A percentile compares a stretch with the other conserved stretches of the same genome.
Evolutionary conservation across 306 rosid genomes (phyloP).

Genomic region (Begonia masoniana): DNA sequence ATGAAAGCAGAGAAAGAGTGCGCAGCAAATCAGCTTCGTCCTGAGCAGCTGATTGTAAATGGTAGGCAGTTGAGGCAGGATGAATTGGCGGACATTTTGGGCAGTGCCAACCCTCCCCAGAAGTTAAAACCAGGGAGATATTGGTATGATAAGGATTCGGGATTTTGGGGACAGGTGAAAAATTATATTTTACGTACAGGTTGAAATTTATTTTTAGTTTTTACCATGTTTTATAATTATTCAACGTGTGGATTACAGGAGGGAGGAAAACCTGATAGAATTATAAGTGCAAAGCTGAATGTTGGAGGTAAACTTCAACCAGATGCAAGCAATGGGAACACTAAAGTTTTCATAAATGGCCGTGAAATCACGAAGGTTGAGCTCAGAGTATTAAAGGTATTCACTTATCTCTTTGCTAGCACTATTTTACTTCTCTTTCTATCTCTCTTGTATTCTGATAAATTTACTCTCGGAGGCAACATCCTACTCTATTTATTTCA

Average conservation of each 20-base stretch:
- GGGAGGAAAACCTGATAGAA: constrained; percentile 77
- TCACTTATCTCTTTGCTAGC: neutral
- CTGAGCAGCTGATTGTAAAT: constrained; percentile 74
- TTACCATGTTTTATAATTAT: neutral
- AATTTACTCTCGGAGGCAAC: too few species aligned
- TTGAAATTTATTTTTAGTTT: constrained; percentile 1
- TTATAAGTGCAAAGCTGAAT: constrained; percentile 65
- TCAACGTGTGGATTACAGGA: constrained; percentile 38
- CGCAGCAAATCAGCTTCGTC: constrained; percentile 64
- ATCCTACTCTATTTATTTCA: too few species aligned
- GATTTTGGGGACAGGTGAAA: constrained; percentile 85
- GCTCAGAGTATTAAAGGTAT: constrained; percentile 73
- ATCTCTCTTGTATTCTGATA: too few species aligned
- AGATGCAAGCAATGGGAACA: constrained; percentile 72
- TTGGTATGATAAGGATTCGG: constrained; percentile 94
- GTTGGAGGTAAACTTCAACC: constrained; percentile 69
- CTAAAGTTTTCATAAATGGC: constrained; percentile 75
- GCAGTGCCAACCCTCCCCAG: constrained; percentile 56
- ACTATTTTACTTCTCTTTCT: neutral
- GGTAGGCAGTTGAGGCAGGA: constrained; percentile 64
- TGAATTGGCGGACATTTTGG: constrained; percentile 70
- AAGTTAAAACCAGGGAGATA: constrained; percentile 81
- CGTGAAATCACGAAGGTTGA: constrained; percentile 79
- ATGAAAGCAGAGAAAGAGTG: constrained; percentile 86
- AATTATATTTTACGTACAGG: constrained; percentile 2